Base-by-base conservation (phyloP, 1,139 yeast species). In the Saccharomyces hybrid region DNA sequence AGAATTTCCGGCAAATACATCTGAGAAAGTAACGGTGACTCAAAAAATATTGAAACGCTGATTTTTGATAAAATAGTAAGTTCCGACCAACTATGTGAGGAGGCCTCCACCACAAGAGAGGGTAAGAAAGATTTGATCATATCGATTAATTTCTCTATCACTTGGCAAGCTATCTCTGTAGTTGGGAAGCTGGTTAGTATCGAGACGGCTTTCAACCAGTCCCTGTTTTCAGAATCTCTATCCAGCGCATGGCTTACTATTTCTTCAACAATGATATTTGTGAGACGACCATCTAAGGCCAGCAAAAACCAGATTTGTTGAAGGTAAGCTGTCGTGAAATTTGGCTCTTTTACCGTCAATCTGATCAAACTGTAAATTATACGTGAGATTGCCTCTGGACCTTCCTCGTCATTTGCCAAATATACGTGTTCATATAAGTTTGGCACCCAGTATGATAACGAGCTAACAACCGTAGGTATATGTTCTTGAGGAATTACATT, bases 401-500 rank as follows among this genome's bases (percentile, higher is more conserved):
- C 95, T 57, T 71, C 74, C 34, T 76, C 76, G 38, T 78, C 81
- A 61, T 77, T 79, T 28, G 73, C 74, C 48, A 77, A 65, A 63
- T 76, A 84, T 11, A 88, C 81, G 60, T 81, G 71, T 29, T 75
- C 76, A 64, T 83, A 80, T 34, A 87, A 74, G 62, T 88, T 86
- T 34, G 78, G 78, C n/a, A 86, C 76, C 96, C 96, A 89, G 1
- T 93, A 90, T 0, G 88, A 76, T n/a, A 84, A 73, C 64, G 83
- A 84, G 58, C 78, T 70, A 3, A 85, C 73, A 1, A 64, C 56
- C 8, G 60, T 60, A 3, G 70, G 67, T 16, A 63, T 57, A 34
- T 61, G 54, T 12, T 57, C 58, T 24, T 57, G 60, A 12, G 58
- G 57, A 16, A 67, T 58, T 8, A 63, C 55, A 27, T 57, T 57